Base-by-base conservation (phyloP, 1,139 yeast species). In the Sporopachydermia cereana region DNA sequence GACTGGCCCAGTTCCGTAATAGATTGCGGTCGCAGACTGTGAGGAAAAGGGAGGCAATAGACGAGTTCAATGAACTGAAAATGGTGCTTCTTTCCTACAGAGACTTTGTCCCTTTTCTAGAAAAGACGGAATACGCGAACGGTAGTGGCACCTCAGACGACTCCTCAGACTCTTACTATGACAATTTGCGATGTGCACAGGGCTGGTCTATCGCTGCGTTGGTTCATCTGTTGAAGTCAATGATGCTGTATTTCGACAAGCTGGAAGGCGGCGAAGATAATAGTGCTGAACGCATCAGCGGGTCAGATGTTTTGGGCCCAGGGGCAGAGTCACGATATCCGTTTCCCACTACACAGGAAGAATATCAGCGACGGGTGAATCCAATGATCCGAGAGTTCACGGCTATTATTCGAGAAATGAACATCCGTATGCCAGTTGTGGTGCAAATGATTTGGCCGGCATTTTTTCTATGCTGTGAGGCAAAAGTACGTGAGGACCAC, bases 371-470 rank as follows among this genome's bases (percentile, higher is more conserved):
- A 2, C 48, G 51, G 12, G 59, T 66, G 21, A 55, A 54, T 17
- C 61, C 64, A 7, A 53, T 63, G 7, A 61, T 71, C 2, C 53
- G 59, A 42, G 79, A 74, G 50, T 74, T 74, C 51, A 66, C 74
- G 2, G 60, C 62, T 12, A 65, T 67, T 2, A 73, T 74, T 51
- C 61, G 64, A 2, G 57, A 71, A 0, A 59, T 74, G 66, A 67
- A 71, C 21, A 54, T 69, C 1, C 53, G 55, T 4, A 64, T 72
- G 1, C 75, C 77, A 1, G 56, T 68, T 23, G 70, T 72, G 2
- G 72, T 77, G 1, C 79, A 74, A 51, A 74, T 74, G 79, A 77
- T 74, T 2, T 74, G 79, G 79, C 79, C 79, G 0, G 61, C 74
- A 1, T 72, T 70, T 54, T 70, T 71, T 5, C 61, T 74, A 42